Percentiles rank a stretch among this genome's conserved stretches.
These are phyloP conservation scores for Phialophora expanda DNA, from an alignment of 2,329 filamentous ascomycete genomes.

Conservation along the genomic window DNA sequence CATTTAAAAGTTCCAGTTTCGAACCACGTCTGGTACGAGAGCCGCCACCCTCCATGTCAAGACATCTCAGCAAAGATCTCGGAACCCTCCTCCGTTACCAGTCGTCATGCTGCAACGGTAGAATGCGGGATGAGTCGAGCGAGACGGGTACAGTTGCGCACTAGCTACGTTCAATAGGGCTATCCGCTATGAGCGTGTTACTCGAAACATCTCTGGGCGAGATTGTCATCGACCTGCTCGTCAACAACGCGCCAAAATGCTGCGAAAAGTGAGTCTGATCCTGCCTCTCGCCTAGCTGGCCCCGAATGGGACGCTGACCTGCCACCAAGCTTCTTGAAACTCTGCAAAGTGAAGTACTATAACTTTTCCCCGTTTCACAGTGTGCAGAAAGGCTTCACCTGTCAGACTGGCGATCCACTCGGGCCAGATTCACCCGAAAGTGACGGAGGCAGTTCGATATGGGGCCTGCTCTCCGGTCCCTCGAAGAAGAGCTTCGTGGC, in stretches of 20 bases:
- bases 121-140: neutral
- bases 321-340: constrained; percentile 82
- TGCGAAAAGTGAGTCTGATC: constrained; percentile 82
- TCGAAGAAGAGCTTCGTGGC: constrained; percentile 78
- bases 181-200: constrained; percentile 77
- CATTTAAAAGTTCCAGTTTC: neutral
- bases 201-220: constrained; percentile 92
- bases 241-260: constrained; percentile 85
- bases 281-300: constrained; percentile 19
- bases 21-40: neutral
- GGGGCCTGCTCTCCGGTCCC: constrained; percentile 76
- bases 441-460: constrained; percentile 92
- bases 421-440: constrained; percentile 82
- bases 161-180: neutral
- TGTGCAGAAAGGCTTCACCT: constrained; percentile 93
- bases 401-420: constrained; percentile 93
- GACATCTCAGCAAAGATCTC: neutral
- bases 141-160: neutral
- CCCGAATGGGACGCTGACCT: constrained; percentile 37
- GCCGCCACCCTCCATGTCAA: neutral
- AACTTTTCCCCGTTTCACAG: constrained; percentile 93
- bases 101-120: neutral
- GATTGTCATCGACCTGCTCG: constrained; percentile 89
- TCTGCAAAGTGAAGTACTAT: constrained; percentile 99
- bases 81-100: neutral